Evolutionary conservation across 2,329 filamentous ascomycete genomes (phyloP), one percentile per base, ranked within the genome.

Genomic region (Byssothecium circinans): DNA sequence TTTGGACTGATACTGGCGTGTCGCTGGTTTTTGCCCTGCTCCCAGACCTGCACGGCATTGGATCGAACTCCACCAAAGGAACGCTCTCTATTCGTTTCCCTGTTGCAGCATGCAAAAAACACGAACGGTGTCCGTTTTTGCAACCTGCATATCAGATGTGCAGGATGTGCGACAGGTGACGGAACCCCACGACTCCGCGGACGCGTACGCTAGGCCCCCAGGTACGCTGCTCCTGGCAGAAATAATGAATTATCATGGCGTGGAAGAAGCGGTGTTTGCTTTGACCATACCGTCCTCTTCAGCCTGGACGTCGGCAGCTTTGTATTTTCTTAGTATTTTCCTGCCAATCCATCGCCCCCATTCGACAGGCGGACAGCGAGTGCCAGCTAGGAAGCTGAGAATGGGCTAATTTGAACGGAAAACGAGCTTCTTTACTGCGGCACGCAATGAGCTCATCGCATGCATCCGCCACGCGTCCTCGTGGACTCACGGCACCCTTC

Each of bases 1-100:
- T 83, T 2, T 79, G 71, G 3, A 80, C 78, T 1, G 78, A 81
- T 54, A 80, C 78, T 4, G 77, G n/a, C n/a, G n/a, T n/a, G n/a
- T n/a, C n/a, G n/a, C n/a, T n/a, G n/a, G n/a, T n/a, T n/a, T n/a
- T n/a, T n/a, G n/a, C n/a, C n/a, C 74, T 79, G 1, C 78, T 78
- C 2, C 75, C 78, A 1, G 74, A 70, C 0, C 72, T 78, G 58
- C 80, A 80, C 58, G 74, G 74, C 23, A 68, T 76, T 8, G 78
- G 78, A 56, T 75, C 27, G 7, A 30, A 42, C 4, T 4, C 76
- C 0, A 80, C 78, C 1, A 74, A 75, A 45, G 78, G 75, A 6
- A 76, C 76, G 2, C 60, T 80, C 3, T 76, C 75, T 20, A 67
- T 74, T 0, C 57, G 57, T 4, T 75, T 77, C 3, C 70, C 80